Evolutionary conservation across 2,329 filamentous ascomycete genomes (phyloP), one percentile per base, ranked within the genome.

Genomic region (Ramichloridium luteum): DNA sequence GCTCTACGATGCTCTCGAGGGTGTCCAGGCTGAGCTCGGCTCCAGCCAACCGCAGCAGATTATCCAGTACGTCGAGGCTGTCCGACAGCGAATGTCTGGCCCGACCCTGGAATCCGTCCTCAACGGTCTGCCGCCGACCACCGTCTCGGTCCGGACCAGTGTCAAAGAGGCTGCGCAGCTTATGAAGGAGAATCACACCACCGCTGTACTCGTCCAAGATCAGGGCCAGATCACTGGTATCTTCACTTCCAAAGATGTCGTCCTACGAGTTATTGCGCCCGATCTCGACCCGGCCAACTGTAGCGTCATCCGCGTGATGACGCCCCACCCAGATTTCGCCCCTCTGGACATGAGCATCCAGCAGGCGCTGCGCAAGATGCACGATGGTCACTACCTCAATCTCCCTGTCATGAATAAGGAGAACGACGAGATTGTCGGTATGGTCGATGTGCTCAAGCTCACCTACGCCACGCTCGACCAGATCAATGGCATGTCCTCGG

Each of bases 151-250:
- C 16, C 72, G 90, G 41, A 98, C 90, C 4, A 92, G 88, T 5
- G 90, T 98, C 46, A 93, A 84, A 65, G 90, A 98, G 53, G 90
- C 90, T 34, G 90, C 90, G 11, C 74, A 80, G 45, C 62, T 93
- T 57, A 98, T 98, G 90, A 96, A 93, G 66, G 90, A 98, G 59
- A 88, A 98, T 62, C 90, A 93, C 60, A 98, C 90, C 12, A 98
- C 90, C 11, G 90, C 90, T 27, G 79, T 98, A 25, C 66, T 98
- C 36, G 90, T 98, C 11, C 86, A 94, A 61, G 90, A 98, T 56
- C 84, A 93, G 58, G 86, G 88, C 33, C 83, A 85, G 26, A 96
- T 98, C 54, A 98, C 90, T 32, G 90, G 90, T 61, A 98, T 98
- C 54, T 98, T 98, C 57, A 98, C 90, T 37, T 96, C 90, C 67